These are phyloP conservation scores for Haberlea rhodopensis DNA, from an alignment of 257 asterid species.

Conservation along the genomic window DNA sequence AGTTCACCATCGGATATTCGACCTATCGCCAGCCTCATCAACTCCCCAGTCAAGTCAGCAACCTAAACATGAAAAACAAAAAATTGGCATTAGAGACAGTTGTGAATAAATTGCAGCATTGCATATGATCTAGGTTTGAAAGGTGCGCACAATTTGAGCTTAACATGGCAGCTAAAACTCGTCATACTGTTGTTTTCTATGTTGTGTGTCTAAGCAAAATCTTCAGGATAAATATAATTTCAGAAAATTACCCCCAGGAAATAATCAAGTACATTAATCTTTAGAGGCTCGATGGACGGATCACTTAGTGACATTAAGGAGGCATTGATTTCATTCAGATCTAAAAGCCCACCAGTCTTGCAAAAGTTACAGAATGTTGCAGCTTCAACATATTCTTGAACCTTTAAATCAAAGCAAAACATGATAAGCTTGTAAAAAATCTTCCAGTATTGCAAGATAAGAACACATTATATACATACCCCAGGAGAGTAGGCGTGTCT, in stretches of 20 bases:
- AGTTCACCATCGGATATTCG: conserved; percentile 93
- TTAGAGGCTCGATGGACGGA: conserved; percentile 81
- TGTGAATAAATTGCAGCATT: conserved; percentile 13
- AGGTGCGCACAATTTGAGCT: not conserved
- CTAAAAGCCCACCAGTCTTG: conserved; percentile 70
- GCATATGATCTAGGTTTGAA: conserved; percentile 2
- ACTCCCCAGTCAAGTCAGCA: conserved; percentile 95
- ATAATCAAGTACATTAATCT: conserved; percentile 80
- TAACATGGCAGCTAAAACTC: conserved; percentile 19
- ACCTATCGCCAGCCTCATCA: conserved; percentile 94
- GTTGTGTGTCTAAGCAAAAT: not conserved
- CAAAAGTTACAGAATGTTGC: conserved; percentile 82
- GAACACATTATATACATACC: conserved; percentile 39
- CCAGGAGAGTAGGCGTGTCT: conserved; percentile 98
- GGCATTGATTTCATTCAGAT: conserved; percentile 78
- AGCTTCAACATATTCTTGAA: conserved; percentile 97
- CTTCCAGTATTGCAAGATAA: conserved; percentile 9
- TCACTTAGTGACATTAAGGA: conserved; percentile 55
- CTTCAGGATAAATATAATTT: not conserved
- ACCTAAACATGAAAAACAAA: conserved; percentile 48
- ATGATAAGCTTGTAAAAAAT: conserved; percentile 15
- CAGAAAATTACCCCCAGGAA: conserved; percentile 70
- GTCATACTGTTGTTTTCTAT: not conserved
- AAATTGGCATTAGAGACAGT: conserved; percentile 7
- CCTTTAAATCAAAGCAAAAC: conserved; percentile 41